Percentiles rank a stretch among this genome's conserved stretches.
Evolutionary conservation across 2,329 filamentous ascomycete genomes (phyloP).

Genomic region (Fusarium coicis): DNA sequence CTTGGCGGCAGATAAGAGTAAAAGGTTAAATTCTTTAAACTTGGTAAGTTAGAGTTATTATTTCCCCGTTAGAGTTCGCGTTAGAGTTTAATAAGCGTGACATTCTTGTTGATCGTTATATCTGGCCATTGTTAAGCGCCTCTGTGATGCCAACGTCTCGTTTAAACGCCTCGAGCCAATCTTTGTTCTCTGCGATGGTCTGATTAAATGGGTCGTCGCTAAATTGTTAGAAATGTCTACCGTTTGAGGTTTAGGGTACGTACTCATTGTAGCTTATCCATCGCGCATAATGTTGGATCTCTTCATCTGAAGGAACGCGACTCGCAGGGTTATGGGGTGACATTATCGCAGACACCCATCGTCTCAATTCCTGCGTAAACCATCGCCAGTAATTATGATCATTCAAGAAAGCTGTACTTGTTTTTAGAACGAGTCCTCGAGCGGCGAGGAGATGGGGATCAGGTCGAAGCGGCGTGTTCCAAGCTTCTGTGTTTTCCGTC

Average conservation of each 20-base stretch:
- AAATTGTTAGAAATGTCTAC: conserved; percentile 1
- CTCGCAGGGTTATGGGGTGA: conserved; percentile 40
- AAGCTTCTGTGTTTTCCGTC: conserved; percentile 1
- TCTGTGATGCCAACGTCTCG: conserved; percentile 35
- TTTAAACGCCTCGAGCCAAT: conserved; percentile 42
- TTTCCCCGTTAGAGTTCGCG: not conserved
- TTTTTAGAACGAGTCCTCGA: conserved; percentile 22
- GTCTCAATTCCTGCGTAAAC: conserved; percentile 35
- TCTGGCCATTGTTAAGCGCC: not conserved
- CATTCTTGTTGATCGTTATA: not conserved
- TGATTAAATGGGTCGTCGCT: conserved; percentile 45
- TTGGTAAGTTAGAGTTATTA: rapidly evolving
- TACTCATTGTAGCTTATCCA: conserved; percentile 45
- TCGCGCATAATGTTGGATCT: conserved; percentile 44
- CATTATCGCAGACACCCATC: conserved; percentile 42
- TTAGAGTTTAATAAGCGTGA: not conserved
- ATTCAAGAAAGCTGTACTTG: conserved; percentile 34
- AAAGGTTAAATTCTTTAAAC: not conserved
- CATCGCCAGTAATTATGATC: conserved; percentile 42
- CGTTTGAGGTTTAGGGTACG: not conserved
- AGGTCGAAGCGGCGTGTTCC: not conserved
- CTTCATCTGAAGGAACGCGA: conserved; percentile 38
- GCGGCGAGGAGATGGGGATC: conserved; percentile 25
- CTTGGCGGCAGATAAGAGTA: not conserved
- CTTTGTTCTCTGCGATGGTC: conserved; percentile 40